Percentiles rank a stretch among this genome's conserved stretches.
These are phyloP conservation scores for Eragrostis curvula DNA, from an alignment of 176 grass and related monocot species.

Conservation along the genomic window DNA sequence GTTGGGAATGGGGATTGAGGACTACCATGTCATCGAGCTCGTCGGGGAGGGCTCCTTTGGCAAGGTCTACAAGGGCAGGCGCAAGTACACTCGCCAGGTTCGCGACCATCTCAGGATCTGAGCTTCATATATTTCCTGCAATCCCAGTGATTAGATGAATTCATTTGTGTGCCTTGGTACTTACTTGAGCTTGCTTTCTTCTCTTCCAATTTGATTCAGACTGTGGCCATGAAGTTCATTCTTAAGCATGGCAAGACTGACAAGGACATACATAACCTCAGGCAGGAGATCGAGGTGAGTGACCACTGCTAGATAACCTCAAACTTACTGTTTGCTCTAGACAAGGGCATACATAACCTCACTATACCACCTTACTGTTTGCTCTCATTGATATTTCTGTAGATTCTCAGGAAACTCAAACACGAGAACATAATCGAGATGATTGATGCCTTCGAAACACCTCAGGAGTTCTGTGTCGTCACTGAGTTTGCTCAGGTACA, in stretches of 20 bases:
- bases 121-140: not conserved
- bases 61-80: constrained; percentile 96
- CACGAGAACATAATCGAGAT: constrained; percentile 98
- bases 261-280: constrained; percentile 93
- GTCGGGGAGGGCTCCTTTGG: constrained; percentile 93
- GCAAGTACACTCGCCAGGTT: constrained; percentile 84
- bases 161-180: not conserved
- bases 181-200: not conserved
- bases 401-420: constrained; percentile 97
- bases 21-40: constrained; percentile 87
- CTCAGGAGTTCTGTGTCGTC: constrained; percentile 98
- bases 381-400: not conserved
- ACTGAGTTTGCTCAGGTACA: constrained; percentile 98
- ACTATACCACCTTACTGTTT: constrained; percentile 36
- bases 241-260: constrained; percentile 91
- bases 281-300: constrained; percentile 89
- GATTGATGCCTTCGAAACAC: constrained; percentile 93
- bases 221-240: constrained; percentile 97
- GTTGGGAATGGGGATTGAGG: constrained; percentile 65
- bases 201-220: constrained; percentile 50
- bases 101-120: not conserved
- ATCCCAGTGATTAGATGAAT: not conserved
- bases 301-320: too few species aligned
- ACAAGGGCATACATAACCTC: too few species aligned
- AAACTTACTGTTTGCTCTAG: too few species aligned